These are phyloP conservation scores for Phytophthora multivora DNA, from an alignment of 352 stramenopile species.

Conservation along the genomic window DNA sequence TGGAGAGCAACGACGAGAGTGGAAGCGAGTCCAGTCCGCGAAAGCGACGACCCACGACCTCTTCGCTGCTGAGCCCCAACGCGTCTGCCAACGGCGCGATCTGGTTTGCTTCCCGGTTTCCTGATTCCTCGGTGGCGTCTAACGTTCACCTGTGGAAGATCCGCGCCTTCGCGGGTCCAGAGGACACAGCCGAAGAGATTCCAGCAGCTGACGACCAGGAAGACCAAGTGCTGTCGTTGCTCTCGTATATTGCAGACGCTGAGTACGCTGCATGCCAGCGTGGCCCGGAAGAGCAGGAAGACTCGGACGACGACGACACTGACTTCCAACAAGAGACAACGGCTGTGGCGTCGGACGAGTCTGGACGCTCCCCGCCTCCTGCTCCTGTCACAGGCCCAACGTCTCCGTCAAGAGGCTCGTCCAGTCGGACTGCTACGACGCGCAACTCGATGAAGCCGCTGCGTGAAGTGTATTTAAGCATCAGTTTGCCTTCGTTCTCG, in stretches of 20 bases:
- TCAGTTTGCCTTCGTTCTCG: constrained; percentile 73
- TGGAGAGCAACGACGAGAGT: constrained; percentile 16
- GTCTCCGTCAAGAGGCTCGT: constrained; percentile 32
- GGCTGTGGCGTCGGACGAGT: not conserved
- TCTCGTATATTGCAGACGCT: constrained; percentile 86
- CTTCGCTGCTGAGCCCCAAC: constrained; percentile 20
- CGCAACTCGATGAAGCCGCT: constrained; percentile 74
- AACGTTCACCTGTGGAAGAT: constrained; percentile 87
- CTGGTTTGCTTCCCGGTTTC: constrained; percentile 84
- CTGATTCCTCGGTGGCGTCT: constrained; percentile 72
- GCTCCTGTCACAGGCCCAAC: not conserved
- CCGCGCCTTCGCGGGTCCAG: constrained; percentile 57
- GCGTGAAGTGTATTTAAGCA: constrained; percentile 66
- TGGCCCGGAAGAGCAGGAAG: constrained; percentile 42
- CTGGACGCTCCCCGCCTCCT: not conserved
- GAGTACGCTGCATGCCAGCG: constrained; percentile 80
- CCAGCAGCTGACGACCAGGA: constrained; percentile 64
- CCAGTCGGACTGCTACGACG: constrained; percentile 54
- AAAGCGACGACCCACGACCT: constrained; percentile 14
- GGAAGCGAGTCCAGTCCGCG: constrained; percentile 19
- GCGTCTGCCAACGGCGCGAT: constrained; percentile 51
- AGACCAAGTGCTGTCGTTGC: constrained; percentile 76
- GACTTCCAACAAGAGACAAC: constrained; percentile 35
- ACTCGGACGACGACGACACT: constrained; percentile 62
- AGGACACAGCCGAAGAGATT: constrained; percentile 58